Evolutionary conservation across 2,329 filamentous ascomycete genomes (phyloP), one percentile per base, ranked within the genome.

Genomic region (Boeremia lycopersici): DNA sequence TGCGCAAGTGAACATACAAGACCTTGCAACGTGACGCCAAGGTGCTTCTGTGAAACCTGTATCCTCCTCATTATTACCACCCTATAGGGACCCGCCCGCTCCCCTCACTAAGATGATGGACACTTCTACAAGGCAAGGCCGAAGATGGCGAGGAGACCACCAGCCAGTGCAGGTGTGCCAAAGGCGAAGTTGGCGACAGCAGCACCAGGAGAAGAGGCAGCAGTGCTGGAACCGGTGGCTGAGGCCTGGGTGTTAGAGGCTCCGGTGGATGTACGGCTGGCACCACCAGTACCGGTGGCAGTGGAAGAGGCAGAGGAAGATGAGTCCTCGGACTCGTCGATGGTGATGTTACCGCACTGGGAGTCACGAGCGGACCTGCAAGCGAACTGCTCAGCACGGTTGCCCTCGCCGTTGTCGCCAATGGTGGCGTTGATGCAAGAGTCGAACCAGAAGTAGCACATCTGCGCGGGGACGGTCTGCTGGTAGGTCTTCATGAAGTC

Each of bases 401-500:
- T 73, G 56, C 72, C 63, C 41, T 74, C 73, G 26, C 46, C 46
- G 36, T 46, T 42, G 41, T 46, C 2, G 46, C 35, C 41, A 25
- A 55, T 36, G 63, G 77, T 74, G 50, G 65, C 70, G 35, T 57
- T 60, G 55, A 77, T 71, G 64, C 79, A 81, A 52, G 73, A 59
- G 34, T 57, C 62, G 67, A 74, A 84, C 74, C 79, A 82, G 59
- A 74, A 74, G 65, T 80, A 68, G 77, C 86, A 89, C 72, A 85
- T 79, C 72, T 78, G 86, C 74, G 78, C 84, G 36, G 85, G 85
- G 43, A 89, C 76, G 23, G 84, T 85, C 72, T 83, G 76, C 48
- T 74, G 63, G 75, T 86, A 89, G 63, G 78, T 75, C 56, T 76
- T 71, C 56, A 65, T 57, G 25, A 41, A 15, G 42, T 31, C 19